Base-by-base conservation (phyloP, 1,284 basidiomycete genomes). In the Naganishia liquefaciens region DNA sequence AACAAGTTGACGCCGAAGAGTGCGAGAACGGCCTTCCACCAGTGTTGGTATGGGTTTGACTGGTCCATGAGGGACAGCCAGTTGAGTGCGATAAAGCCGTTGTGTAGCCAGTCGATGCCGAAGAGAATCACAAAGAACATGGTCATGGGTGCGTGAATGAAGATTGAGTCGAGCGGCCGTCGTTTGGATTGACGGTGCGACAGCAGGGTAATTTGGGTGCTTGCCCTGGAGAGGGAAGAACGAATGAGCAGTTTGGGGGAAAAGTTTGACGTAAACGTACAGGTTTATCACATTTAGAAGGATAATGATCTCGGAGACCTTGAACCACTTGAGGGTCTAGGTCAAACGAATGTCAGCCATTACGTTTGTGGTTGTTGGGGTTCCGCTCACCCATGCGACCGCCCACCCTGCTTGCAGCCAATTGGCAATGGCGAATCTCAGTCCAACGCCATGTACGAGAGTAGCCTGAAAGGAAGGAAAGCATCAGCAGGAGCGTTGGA, bases 401-500 rank as follows among this genome's bases (percentile, higher is more conserved):
- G 89, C 88, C 90, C 91, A 94, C 3, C 85, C 76, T 0, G 88
- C 90, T 84, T 91, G 88, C 7, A 89, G 71, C 83, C 89, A 88
- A 73, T 95, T 93, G 4, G 89, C 84, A 28, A 90, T 74, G 0
- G 93, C 88, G 49, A 94, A 83, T 1, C 88, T 83, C 3, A 89
- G 74, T 0, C 91, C 91, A 11, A 92, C 88, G 6, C 87, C 90
- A 70, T 89, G 86, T 0, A 88, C 83, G 5, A 91, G 76, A 0
- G 88, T 84, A 60, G 79, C 82, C 86, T 88, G 67, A 3, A 7
- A 21, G 13, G n/a, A 27, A 42, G 11, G n/a, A 17, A 40, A n/a
- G n/a, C 11, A 40, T 13, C 6, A 19, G 47, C 27, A 50, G 57
- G 7, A 5, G 23, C 17, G 17, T 30, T n/a, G n/a, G 5, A 25